Conservation (phyloP, 306 rosid species). For the Corylus heterophylla region DNA sequence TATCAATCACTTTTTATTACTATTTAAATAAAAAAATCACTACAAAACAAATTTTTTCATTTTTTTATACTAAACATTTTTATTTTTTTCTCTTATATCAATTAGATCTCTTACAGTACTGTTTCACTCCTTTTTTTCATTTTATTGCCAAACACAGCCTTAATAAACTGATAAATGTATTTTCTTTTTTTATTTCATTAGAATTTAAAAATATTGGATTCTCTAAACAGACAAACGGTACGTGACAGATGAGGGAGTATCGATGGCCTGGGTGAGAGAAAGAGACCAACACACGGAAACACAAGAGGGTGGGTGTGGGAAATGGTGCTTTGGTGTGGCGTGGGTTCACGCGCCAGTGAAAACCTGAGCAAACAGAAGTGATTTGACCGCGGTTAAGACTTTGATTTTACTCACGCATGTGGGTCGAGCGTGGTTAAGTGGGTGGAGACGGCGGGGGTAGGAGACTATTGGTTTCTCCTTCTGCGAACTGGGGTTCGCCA, state of each 20-base stretch:
- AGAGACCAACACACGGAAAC: background rate
- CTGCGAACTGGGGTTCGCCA: conserved; percentile 25
- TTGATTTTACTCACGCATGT: background rate
- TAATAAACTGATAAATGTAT: background rate
- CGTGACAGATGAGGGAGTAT: background rate
- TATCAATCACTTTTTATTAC: too few species aligned
- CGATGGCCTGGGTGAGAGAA: background rate
- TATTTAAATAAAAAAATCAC: too few species aligned
- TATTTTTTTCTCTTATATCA: too few species aligned
- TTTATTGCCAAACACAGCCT: too few species aligned
- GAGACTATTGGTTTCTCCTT: background rate
- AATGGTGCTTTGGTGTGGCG: background rate
- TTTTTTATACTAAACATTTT: too few species aligned
- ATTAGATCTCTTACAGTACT: too few species aligned
- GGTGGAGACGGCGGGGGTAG: background rate
- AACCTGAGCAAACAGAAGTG: background rate
- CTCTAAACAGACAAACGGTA: background rate
- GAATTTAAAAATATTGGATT: background rate
- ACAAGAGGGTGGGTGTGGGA: background rate
- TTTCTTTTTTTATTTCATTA: too few species aligned
- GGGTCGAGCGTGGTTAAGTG: background rate
- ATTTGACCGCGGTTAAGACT: background rate
- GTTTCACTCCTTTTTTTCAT: too few species aligned
- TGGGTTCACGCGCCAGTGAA: background rate
- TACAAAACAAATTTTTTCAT: too few species aligned